Evolutionary conservation across 345 rosid species (phyloP).

Genomic region (Punica granatum): DNA sequence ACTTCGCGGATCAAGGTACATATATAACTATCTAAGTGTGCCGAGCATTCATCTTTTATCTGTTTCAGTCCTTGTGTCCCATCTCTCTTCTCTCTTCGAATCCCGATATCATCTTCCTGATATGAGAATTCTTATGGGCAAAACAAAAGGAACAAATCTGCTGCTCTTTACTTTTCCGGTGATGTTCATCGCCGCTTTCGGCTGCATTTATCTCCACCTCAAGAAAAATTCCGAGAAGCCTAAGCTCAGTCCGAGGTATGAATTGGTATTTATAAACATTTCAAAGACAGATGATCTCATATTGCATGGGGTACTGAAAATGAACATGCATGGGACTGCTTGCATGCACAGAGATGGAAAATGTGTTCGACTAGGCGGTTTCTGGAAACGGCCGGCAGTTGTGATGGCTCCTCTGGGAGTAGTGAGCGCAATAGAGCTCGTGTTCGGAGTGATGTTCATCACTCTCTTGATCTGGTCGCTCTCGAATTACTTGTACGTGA

Average conservation of each 20-base stretch:
- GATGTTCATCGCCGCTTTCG: constrained; percentile 48
- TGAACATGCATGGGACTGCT: not conserved
- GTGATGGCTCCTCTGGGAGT: constrained; percentile 85
- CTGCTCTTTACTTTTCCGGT: constrained; percentile 53
- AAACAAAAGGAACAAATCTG: constrained; percentile 40
- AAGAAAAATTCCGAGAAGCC: constrained; percentile 21
- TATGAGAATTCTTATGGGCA: not conserved
- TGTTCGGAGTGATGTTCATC: constrained; percentile 57
- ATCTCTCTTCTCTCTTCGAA: not conserved
- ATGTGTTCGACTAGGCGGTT: not conserved
- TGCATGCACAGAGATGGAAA: not conserved
- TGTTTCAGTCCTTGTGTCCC: not conserved
- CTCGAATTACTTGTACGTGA: constrained; percentile 28
- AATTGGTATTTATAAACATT: too few species aligned
- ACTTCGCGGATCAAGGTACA: constrained; percentile 50
- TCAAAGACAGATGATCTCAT: not conserved
- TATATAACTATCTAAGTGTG: too few species aligned
- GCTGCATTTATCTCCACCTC: constrained; percentile 54
- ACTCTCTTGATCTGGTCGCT: constrained; percentile 65
- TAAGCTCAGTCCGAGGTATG: not conserved
- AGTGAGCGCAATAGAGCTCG: constrained; percentile 51
- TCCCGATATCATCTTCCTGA: not conserved
- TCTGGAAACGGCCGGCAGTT: constrained; percentile 46
- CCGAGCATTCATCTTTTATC: too few species aligned
- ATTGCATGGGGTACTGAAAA: not conserved